phyloP scores from a whole-genome alignment of 2,329 filamentous ascomycete genomes.

The Helotiales sp. region DNA sequence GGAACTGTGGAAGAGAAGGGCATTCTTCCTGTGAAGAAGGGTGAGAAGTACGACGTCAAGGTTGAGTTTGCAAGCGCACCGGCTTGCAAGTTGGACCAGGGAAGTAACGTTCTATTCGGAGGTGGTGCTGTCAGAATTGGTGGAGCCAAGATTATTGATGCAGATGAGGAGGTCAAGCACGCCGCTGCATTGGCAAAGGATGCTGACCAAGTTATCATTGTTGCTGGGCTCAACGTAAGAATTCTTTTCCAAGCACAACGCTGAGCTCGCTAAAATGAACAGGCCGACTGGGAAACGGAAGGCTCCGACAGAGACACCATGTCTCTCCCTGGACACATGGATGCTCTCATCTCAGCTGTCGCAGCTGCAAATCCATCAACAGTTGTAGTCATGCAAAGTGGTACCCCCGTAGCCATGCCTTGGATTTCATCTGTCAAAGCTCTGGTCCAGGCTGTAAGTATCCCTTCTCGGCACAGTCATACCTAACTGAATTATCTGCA shows the following conservation, averaged over 20 bases:
- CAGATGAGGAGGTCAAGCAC: slow-evolving; percentile 63
- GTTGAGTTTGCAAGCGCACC: slow-evolving; percentile 60
- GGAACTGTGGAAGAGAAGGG: slow-evolving; percentile 45
- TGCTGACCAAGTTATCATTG: slow-evolving; percentile 78
- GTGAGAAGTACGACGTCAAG: slow-evolving; percentile 41
- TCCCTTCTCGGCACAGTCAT: slow-evolving; percentile 63
- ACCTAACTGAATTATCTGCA: not conserved
- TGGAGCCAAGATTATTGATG: slow-evolving; percentile 61
- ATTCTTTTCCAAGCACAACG: not conserved
- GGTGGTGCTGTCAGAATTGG: slow-evolving; percentile 67
- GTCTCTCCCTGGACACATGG: slow-evolving; percentile 74
- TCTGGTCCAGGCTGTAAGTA: slow-evolving; percentile 64
- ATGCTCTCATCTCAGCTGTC: slow-evolving; percentile 71
- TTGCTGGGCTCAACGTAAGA: slow-evolving; percentile 71
- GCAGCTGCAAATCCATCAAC: slow-evolving; percentile 70
- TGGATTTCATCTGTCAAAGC: slow-evolving; percentile 62
- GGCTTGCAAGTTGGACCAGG: slow-evolving; percentile 59
- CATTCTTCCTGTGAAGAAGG: slow-evolving; percentile 38
- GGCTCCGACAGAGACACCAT: slow-evolving; percentile 79
- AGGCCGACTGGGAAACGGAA: slow-evolving; percentile 78
- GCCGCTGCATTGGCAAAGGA: slow-evolving; percentile 71
- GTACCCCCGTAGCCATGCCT: slow-evolving; percentile 75
- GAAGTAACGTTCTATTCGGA: slow-evolving; percentile 55
- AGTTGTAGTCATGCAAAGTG: slow-evolving; percentile 77
- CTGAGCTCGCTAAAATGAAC: not conserved